Conservation (phyloP, 345 rosid species). For the Citrus inodora region DNA sequence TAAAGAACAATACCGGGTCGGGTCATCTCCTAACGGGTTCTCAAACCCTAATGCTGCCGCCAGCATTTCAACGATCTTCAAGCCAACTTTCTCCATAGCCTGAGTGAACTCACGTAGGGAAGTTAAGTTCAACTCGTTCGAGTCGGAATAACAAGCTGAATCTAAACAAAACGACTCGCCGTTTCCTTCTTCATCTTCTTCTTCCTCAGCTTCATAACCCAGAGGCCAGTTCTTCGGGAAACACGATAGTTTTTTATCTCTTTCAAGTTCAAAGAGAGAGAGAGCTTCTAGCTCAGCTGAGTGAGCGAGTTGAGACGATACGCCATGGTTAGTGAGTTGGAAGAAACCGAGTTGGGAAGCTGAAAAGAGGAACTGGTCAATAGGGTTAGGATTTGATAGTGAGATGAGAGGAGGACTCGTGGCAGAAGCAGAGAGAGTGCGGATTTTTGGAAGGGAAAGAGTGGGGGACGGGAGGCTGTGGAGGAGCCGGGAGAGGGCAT, state of each 20-base stretch:
- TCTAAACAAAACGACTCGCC: slow-evolving; percentile 59
- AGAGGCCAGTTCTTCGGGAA: slow-evolving; percentile 74
- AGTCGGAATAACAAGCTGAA: slow-evolving; percentile 30
- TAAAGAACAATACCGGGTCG: slow-evolving; percentile 46
- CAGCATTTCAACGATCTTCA: slow-evolving; percentile 43
- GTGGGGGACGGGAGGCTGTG: slow-evolving; percentile 65
- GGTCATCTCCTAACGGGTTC: slow-evolving; percentile 45
- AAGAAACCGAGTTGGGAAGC: slow-evolving; percentile 50
- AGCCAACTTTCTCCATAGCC: slow-evolving; percentile 52
- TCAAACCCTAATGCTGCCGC: slow-evolving; percentile 44
- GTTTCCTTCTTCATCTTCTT: slow-evolving; percentile 32
- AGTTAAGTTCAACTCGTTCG: slow-evolving; percentile 29
- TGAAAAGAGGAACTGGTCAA: slow-evolving; percentile 36
- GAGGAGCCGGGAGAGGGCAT: slow-evolving; percentile 63
- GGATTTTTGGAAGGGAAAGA: slow-evolving; percentile 64
- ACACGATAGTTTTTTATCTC: slow-evolving; percentile 34
- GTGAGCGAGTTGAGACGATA: slow-evolving; percentile 49
- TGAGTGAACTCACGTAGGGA: slow-evolving; percentile 46
- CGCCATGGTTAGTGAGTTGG: slow-evolving; percentile 39
- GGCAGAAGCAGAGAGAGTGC: slow-evolving; percentile 38
- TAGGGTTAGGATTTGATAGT: slow-evolving; percentile 21
- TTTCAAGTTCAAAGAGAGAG: slow-evolving; percentile 46
- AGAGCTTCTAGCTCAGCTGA: slow-evolving; percentile 57
- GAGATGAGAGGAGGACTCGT: slow-evolving; percentile 38
- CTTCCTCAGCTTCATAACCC: slow-evolving; percentile 50